phyloP scores from a whole-genome alignment of 2,329 filamentous ascomycete genomes.

The Periglandula ipomoeae region DNA sequence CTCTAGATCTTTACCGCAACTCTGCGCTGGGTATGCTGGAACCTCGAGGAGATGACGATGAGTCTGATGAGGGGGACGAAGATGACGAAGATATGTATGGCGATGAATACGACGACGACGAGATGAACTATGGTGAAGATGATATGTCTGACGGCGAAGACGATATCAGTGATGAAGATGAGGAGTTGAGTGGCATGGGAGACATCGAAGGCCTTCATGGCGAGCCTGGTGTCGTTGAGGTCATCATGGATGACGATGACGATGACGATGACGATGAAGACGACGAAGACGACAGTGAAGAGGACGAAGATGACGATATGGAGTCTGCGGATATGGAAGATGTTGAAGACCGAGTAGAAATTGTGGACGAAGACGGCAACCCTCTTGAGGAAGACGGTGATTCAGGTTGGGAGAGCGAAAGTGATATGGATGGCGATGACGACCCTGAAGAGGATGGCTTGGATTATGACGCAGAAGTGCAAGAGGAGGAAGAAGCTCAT shows the following conservation, averaged over 20 bases:
- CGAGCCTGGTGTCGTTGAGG: constrained; percentile 54
- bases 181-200: constrained; percentile 74
- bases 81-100: constrained; percentile 88
- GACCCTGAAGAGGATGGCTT: constrained; percentile 43
- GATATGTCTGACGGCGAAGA: constrained; percentile 76
- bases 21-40: constrained; percentile 94
- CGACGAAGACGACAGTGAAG: constrained; percentile 54
- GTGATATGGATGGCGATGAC: constrained; percentile 45
- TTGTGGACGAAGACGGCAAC: constrained; percentile 55
- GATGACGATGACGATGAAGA: constrained; percentile 52
- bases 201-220: constrained; percentile 68
- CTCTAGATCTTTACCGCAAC: constrained; percentile 92
- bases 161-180: constrained; percentile 83
- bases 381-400: constrained; percentile 49
- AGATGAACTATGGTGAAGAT: constrained; percentile 83
- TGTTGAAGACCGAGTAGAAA: constrained; percentile 44
- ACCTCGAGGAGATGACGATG: constrained; percentile 69
- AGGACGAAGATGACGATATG: constrained; percentile 39
- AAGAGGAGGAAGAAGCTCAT: constrained; percentile 45
- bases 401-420: constrained; percentile 53
- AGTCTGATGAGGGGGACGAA: constrained; percentile 64
- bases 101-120: constrained; percentile 82
- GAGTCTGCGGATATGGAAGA: constrained; percentile 40
- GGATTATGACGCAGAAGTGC: constrained; percentile 47
- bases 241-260: constrained; percentile 68